phyloP scores from a whole-genome alignment of 2,329 filamentous ascomycete genomes.

The Lizonia empirigonia region DNA sequence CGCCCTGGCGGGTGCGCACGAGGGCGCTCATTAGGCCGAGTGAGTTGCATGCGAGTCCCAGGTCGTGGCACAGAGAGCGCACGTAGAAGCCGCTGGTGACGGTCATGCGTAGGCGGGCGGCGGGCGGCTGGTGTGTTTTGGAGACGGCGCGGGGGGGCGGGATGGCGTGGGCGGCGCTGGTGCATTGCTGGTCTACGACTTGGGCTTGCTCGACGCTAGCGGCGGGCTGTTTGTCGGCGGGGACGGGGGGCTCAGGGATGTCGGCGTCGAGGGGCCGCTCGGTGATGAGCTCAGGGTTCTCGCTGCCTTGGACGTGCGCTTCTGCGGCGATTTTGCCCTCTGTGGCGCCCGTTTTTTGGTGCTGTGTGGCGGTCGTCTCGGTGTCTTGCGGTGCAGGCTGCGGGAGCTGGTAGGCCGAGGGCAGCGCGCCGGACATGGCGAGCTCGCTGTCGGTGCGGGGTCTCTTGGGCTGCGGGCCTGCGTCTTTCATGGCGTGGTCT shows the following conservation, averaged over 20 bases:
- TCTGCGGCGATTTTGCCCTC: background rate
- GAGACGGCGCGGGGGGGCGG: constrained; percentile 1
- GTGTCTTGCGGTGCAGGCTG: background rate
- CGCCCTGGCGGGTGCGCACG: constrained; percentile 77
- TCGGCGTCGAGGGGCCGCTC: constrained; percentile 3
- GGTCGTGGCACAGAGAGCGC: constrained; percentile 87
- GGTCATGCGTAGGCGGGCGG: constrained; percentile 83
- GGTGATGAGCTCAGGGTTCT: background rate
- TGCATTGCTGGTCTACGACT: background rate
- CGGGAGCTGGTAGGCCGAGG: constrained; percentile 7
- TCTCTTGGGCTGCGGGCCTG: constrained; percentile 31
- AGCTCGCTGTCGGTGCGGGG: constrained; percentile 37
- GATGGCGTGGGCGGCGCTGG: background rate
- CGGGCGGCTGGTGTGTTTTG: constrained; percentile 58
- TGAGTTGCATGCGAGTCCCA: constrained; percentile 81
- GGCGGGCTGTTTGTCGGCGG: constrained; percentile 11
- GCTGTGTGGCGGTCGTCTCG: background rate
- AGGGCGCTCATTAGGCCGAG: constrained; percentile 86
- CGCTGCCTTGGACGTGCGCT: background rate
- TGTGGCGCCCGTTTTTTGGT: background rate
- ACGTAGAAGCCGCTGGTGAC: constrained; percentile 98
- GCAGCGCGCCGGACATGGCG: constrained; percentile 43
- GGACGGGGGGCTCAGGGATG: constrained; percentile 9
- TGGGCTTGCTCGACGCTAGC: constrained; percentile 5
- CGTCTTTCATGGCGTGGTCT: constrained; percentile 9